phyloP scores from a whole-genome alignment of 306 rosid species.

The Acacia melanoxylon region DNA sequence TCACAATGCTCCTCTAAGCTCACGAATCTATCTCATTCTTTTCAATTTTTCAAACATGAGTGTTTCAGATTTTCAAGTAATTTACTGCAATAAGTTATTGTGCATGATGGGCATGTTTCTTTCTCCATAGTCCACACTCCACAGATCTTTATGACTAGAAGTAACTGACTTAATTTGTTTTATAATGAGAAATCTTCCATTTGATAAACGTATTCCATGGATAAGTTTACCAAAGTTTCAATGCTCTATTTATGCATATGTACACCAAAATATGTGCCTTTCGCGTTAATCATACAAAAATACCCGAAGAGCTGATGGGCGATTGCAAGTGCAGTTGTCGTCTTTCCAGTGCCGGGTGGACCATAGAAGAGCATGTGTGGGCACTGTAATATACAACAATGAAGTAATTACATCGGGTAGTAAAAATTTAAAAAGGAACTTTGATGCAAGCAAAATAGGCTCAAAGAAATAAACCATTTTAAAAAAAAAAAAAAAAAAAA shows the following conservation, averaged over 20 bases:
- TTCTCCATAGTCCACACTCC: background rate
- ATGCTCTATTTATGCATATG: background rate
- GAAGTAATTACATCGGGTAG: background rate
- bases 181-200: background rate
- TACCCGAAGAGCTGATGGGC: conserved; percentile 90
- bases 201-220: background rate
- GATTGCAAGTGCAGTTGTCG: conserved; percentile 92
- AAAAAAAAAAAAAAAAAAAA: background rate
- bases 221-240: background rate
- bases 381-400: conserved; percentile 44
- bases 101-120: background rate
- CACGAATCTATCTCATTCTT: too few relatives aligned
- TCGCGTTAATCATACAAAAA: background rate
- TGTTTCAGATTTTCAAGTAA: background rate
- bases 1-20: background rate
- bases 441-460: background rate
- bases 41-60: background rate
- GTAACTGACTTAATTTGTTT: background rate
- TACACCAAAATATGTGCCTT: background rate
- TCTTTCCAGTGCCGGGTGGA: conserved; percentile 94
- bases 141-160: background rate
- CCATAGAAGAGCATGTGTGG: conserved; percentile 98
- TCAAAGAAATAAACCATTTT: background rate
- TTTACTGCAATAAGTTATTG: background rate
- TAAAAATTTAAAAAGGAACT: too few relatives aligned